A percentile compares a stretch with the other conserved stretches of the same genome.
phyloP scores from a whole-genome alignment of 1,139 yeast species.

The Blastobotrys apis region DNA sequence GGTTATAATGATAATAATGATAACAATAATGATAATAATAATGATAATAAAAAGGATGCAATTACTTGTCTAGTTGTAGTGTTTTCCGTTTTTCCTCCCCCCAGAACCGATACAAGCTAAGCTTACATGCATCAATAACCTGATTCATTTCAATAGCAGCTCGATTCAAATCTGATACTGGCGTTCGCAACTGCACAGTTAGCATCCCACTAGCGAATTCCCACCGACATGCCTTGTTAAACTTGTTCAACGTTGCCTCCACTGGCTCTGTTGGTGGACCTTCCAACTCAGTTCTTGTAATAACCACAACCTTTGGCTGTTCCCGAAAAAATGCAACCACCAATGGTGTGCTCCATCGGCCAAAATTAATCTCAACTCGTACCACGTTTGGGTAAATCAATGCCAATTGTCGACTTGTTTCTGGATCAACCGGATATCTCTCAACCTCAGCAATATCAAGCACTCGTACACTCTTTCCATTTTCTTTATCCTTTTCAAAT shows the following conservation, averaged over 20 bases:
- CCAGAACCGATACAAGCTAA: not conserved
- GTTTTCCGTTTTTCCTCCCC: not conserved
- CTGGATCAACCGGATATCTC: not conserved
- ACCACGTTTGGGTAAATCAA: not conserved
- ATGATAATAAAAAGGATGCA: not conserved
- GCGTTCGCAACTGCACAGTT: not conserved
- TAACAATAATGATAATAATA: too few species aligned
- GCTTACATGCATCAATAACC: not conserved
- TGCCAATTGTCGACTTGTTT: not conserved
- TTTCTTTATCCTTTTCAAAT: not conserved
- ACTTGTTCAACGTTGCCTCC: too few species aligned
- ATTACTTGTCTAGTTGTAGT: not conserved
- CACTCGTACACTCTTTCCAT: not conserved
- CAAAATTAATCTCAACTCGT: not conserved
- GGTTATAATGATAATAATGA: too few species aligned
- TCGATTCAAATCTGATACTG: not conserved
- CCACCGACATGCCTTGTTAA: not conserved
- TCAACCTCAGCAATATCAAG: not conserved
- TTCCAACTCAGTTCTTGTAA: not conserved
- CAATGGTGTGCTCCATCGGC: not conserved
- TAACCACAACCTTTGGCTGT: not conserved
- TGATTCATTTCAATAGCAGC: constrained; percentile 1
- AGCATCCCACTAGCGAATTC: not conserved
- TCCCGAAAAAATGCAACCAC: constrained; percentile 1
- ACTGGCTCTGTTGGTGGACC: not conserved